phyloP scores from a whole-genome alignment of 495 filamentous ascomycete species.

The Elasticomyces elasticus region DNA sequence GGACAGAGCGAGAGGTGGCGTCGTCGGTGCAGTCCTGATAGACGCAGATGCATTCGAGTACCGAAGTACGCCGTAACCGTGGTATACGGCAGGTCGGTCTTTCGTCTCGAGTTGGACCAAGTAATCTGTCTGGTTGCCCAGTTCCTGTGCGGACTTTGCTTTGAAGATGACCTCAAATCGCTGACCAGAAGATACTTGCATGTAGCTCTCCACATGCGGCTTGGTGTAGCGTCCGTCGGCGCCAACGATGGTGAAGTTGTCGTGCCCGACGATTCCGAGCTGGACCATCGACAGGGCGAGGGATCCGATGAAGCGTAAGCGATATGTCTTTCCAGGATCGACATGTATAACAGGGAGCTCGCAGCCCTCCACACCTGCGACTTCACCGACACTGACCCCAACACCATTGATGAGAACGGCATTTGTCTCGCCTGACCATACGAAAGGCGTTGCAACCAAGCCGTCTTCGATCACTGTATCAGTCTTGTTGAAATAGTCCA shows the following conservation, averaged over 20 bases:
- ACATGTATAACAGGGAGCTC: slow-evolving; percentile 38
- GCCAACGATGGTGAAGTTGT: slow-evolving; percentile 42
- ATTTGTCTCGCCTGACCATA: slow-evolving; percentile 40
- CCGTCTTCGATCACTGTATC: slow-evolving; percentile 37
- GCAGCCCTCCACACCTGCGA: neutral
- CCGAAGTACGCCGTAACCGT: slow-evolving; percentile 44
- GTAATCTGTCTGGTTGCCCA: slow-evolving; percentile 32
- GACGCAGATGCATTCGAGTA: slow-evolving; percentile 32
- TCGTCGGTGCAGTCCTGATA: slow-evolving; percentile 23
- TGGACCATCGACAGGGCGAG: slow-evolving; percentile 43
- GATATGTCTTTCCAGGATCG: slow-evolving; percentile 48
- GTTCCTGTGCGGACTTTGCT: slow-evolving; percentile 33
- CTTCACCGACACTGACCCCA: slow-evolving; percentile 5
- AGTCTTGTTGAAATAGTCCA: slow-evolving; percentile 42
- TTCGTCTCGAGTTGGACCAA: slow-evolving; percentile 47
- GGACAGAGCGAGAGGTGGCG: slow-evolving; percentile 34
- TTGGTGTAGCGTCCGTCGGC: slow-evolving; percentile 49
- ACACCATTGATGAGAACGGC: slow-evolving; percentile 41
- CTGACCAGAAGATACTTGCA: slow-evolving; percentile 48
- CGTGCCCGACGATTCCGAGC: slow-evolving; percentile 44
- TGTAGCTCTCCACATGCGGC: slow-evolving; percentile 35
- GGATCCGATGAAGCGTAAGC: slow-evolving; percentile 45
- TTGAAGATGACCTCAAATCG: slow-evolving; percentile 45
- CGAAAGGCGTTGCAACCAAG: slow-evolving; percentile 31
- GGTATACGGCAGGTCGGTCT: slow-evolving; percentile 36